phyloP scores from a whole-genome alignment of 1,284 basidiomycete genomes.

The Ustilago bromivora region DNA sequence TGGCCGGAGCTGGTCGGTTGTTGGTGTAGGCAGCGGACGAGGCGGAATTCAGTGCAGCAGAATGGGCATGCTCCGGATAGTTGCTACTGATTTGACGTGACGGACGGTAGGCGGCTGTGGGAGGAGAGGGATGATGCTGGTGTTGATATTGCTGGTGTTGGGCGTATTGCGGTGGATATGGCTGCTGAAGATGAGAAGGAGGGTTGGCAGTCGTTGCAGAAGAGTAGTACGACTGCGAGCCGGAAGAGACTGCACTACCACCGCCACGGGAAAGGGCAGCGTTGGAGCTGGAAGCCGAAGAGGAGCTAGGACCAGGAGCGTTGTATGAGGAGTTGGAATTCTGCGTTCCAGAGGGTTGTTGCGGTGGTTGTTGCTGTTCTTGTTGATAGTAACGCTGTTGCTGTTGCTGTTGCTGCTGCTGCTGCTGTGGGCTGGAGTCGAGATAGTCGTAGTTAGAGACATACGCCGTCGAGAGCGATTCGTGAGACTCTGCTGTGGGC shows the following conservation, averaged over 20 bases:
- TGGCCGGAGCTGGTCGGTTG: slow-evolving; percentile 21
- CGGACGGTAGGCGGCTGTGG: slow-evolving; percentile 20
- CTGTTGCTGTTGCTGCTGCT: slow-evolving; percentile 15
- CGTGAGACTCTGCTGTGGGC: slow-evolving; percentile 42
- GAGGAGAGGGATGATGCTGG: slow-evolving; percentile 33
- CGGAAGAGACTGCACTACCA: slow-evolving; percentile 47
- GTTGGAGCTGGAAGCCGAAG: slow-evolving; percentile 25
- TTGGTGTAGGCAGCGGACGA: slow-evolving; percentile 17
- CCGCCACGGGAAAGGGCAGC: slow-evolving; percentile 26
- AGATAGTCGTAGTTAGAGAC: slow-evolving; percentile 41
- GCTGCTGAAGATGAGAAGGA: slow-evolving; percentile 12
- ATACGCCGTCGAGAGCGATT: slow-evolving; percentile 50
- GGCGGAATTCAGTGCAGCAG: slow-evolving; percentile 31
- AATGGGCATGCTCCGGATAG: slow-evolving; percentile 36
- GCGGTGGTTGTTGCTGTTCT: slow-evolving; percentile 19
- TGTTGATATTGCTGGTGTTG: slow-evolving; percentile 21
- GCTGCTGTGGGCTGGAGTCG: slow-evolving; percentile 16
- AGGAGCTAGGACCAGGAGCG: slow-evolving; percentile 9
- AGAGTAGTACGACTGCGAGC: slow-evolving; percentile 45
- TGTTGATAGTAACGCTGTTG: slow-evolving; percentile 11
- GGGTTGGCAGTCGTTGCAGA: slow-evolving; percentile 20
- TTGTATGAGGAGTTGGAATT: slow-evolving; percentile 18
- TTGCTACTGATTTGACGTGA: slow-evolving; percentile 41
- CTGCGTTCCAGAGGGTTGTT: slow-evolving; percentile 5
- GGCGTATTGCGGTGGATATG: slow-evolving; percentile 24